Base-by-base conservation (phyloP, 2,329 filamentous ascomycete genomes). In the Fusarium odoratissimum region DNA sequence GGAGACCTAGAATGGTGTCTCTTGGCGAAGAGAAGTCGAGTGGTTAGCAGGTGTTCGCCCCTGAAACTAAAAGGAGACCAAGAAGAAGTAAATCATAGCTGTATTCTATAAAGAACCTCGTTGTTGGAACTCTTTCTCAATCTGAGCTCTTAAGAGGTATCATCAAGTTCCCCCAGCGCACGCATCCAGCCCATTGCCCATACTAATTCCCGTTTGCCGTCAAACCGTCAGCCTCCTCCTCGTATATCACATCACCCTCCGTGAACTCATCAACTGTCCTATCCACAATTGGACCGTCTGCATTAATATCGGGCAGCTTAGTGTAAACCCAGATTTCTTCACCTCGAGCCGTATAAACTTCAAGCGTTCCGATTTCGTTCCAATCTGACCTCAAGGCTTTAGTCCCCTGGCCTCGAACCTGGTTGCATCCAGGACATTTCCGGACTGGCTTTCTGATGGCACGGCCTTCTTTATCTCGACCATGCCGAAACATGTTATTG, bases 1-100 rank as follows among this genome's bases (percentile, higher is more conserved):
- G 10, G 14, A 49, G 28, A 19, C 45, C 0, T 49, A 17, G 6
- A 8, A 31, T 23, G 21, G 10, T 0, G 5, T 17, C 45, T 48
- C 10, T 6, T 16, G 0, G 8, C 0, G 19, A 1, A 7, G 21
- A 3, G 13, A 2, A 16, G 19, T n/a, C 9, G 5, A 30, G 3
- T 13, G 21, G 14, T 0, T 3, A 16, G 19, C 1, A 1, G 23
- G 0, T 6, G 0, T 4, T 19, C 11, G 2, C 1, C 1, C 11
- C 13, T 5, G 31, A 14, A 4, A 33, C 12, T 10, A 8, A 8
- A 9, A 8, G 6, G 6, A 4, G 7, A n/a, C 19, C 19, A 11
- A 13, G 3, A 1, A 7, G 10, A 8, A 31, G 13, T 10, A 4
- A 14, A 14, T 1, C 3, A 7, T 46, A 28, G 19, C 4, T 4